Percentiles rank a stretch among this genome's conserved stretches.
These are phyloP conservation scores for Paracamarosporium sp. DNA, from an alignment of 2,329 filamentous ascomycete species.

Conservation along the genomic window DNA sequence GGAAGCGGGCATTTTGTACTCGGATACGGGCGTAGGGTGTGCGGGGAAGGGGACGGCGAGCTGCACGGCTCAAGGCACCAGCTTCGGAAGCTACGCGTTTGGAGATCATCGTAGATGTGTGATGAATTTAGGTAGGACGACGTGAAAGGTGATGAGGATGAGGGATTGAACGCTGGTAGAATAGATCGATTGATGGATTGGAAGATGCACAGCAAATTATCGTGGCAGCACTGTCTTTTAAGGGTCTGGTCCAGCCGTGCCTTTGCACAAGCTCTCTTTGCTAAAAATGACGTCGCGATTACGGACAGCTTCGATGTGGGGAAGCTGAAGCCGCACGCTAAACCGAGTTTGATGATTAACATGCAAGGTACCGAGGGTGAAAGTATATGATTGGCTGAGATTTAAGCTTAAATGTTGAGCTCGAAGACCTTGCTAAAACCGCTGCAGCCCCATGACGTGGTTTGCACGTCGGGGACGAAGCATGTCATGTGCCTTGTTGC, in stretches of 20 bases:
- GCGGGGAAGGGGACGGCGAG: conserved; percentile 34
- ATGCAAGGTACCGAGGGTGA: neutral
- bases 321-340: neutral
- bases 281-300: conserved; percentile 6
- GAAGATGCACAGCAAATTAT: neutral
- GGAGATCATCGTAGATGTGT: conserved; percentile 31
- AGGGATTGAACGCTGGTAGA: neutral
- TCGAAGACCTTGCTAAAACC: neutral
- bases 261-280: conserved; percentile 3
- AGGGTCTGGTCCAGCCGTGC: neutral
- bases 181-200: neutral
- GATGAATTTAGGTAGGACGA: neutral
- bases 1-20: conserved; percentile 39
- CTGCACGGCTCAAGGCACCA: conserved; percentile 34
- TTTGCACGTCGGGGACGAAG: neutral
- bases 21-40: conserved; percentile 35
- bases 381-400: neutral
- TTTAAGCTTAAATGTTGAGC: neutral
- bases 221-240: neutral
- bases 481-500: neutral
- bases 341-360: neutral
- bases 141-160: neutral
- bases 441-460: neutral
- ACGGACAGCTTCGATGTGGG: conserved; percentile 1
- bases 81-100: conserved; percentile 43